Conservation (phyloP, 169 alveolate species). For the Babesia sp. region DNA sequence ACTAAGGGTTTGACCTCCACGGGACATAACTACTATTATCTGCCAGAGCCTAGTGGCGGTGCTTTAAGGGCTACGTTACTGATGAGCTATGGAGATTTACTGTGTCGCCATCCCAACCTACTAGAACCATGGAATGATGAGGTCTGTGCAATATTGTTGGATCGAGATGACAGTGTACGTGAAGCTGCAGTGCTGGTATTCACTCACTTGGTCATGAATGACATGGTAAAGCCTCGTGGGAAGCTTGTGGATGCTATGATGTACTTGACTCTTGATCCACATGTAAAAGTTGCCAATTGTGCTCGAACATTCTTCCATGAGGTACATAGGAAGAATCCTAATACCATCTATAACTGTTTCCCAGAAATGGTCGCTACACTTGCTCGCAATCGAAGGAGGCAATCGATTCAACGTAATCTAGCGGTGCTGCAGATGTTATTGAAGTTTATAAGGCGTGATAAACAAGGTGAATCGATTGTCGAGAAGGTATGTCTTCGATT, state of each 20-base stretch:
- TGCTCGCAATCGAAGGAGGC: conserved; percentile 25
- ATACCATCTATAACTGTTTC: conserved; percentile 66
- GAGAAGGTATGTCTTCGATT: conserved; percentile 62
- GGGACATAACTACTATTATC: conserved; percentile 3
- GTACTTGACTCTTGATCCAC: conserved; percentile 72
- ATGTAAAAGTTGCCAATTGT: conserved; percentile 66
- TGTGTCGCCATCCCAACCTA: conserved; percentile 78
- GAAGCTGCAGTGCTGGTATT: conserved; percentile 78
- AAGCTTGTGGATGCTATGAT: conserved; percentile 72
- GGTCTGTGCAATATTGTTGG: conserved; percentile 65
- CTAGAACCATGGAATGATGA: conserved; percentile 76
- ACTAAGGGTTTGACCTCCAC: background rate
- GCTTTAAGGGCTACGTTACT: conserved; percentile 67
- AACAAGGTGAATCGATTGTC: conserved; percentile 52
- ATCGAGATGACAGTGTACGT: conserved; percentile 66
- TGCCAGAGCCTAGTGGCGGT: conserved; percentile 2
- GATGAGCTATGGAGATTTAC: conserved; percentile 78
- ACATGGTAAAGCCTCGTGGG: conserved; percentile 77
- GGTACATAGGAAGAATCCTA: conserved; percentile 62
- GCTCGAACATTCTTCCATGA: conserved; percentile 73
- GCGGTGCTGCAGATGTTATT: conserved; percentile 41
- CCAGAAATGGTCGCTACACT: conserved; percentile 68
- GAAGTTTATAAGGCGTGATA: conserved; percentile 42
- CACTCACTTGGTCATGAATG: conserved; percentile 80
- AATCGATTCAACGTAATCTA: conserved; percentile 42